A percentile compares a stretch with the other conserved stretches of the same genome.
These are phyloP conservation scores for Blastocystis sp. DNA, from an alignment of 352 stramenopile species.

Conservation along the genomic window DNA sequence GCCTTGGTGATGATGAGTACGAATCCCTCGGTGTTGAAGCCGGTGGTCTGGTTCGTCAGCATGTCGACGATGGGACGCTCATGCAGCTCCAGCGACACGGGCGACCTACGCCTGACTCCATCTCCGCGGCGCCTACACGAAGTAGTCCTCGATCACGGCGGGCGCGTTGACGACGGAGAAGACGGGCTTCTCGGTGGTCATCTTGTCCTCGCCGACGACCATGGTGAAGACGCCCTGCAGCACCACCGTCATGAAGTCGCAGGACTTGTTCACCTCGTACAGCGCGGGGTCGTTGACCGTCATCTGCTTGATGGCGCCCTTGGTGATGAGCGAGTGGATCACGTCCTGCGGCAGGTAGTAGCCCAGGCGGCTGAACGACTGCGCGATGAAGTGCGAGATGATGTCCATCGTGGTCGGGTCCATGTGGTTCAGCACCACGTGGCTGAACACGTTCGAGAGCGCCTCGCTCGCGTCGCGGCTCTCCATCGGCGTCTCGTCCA, in stretches of 20 bases:
- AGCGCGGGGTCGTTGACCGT: not conserved
- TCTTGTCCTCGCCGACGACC: constrained; percentile 13
- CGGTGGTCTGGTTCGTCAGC: constrained; percentile 27
- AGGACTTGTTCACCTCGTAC: constrained; percentile 40
- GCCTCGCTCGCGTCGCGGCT: not conserved
- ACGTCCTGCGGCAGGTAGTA: constrained; percentile 28
- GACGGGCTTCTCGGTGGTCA: constrained; percentile 29
- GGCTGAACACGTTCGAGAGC: constrained; percentile 23
- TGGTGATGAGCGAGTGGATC: not conserved
- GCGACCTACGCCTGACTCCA: constrained; percentile 1
- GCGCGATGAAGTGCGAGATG: constrained; percentile 26
- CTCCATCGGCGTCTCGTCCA: constrained; percentile 81
- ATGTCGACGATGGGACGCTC: constrained; percentile 34
- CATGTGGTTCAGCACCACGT: constrained; percentile 1
- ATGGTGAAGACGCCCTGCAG: constrained; percentile 54
- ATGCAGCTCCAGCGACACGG: constrained; percentile 1
- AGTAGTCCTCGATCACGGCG: not conserved
- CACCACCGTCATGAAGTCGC: constrained; percentile 4
- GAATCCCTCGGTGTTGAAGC: constrained; percentile 53
- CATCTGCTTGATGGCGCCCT: constrained; percentile 12
- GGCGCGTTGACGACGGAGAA: constrained; percentile 55
- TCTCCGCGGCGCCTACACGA: not conserved
- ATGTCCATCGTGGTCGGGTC: constrained; percentile 39
- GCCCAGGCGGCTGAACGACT: constrained; percentile 3
- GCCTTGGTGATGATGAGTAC: constrained; percentile 9